phyloP scores from a whole-genome alignment of 2,329 filamentous ascomycete genomes.

The Ophiostoma triangulosporum region DNA sequence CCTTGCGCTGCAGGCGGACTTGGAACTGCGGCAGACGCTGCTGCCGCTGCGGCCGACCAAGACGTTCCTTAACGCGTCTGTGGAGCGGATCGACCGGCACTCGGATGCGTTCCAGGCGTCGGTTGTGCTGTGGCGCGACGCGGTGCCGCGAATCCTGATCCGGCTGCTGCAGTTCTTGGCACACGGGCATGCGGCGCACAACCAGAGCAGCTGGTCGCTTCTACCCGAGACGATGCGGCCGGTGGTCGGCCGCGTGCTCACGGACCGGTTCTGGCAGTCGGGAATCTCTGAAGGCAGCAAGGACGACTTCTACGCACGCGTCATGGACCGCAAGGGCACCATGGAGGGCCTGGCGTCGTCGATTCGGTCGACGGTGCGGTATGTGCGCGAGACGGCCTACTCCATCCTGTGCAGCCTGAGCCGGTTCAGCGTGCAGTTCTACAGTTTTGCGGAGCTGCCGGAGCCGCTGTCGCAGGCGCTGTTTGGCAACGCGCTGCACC shows the following conservation, averaged over 20 bases:
- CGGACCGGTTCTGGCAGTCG: constrained; percentile 95
- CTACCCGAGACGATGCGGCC: constrained; percentile 62
- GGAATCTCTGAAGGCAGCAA: constrained; percentile 92
- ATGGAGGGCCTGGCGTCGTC: constrained; percentile 90
- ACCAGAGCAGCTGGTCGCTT: constrained; percentile 68
- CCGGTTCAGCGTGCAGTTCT: constrained; percentile 74
- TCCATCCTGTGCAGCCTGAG: constrained; percentile 92
- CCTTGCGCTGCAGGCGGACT: constrained; percentile 59
- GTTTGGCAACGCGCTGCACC: constrained; percentile 65
- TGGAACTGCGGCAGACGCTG: constrained; percentile 62
- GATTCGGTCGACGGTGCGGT: constrained; percentile 75
- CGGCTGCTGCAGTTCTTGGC: constrained; percentile 75
- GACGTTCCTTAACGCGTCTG: constrained; percentile 80
- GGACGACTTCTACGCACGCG: constrained; percentile 89
- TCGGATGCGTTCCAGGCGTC: constrained; percentile 63
- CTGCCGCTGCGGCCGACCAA: constrained; percentile 80
- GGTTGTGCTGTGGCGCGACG: constrained; percentile 70
- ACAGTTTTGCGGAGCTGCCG: constrained; percentile 75
- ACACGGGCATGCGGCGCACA: constrained; percentile 84
- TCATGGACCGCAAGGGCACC: constrained; percentile 76
- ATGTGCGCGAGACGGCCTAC: constrained; percentile 86
- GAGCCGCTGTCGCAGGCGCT: constrained; percentile 71
- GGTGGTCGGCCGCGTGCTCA: constrained; percentile 71
- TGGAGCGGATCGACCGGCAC: constrained; percentile 70
- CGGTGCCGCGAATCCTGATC: constrained; percentile 71